Base-by-base conservation (phyloP, 2,329 filamentous ascomycete species). In the Paramyrothecium roridum region DNA sequence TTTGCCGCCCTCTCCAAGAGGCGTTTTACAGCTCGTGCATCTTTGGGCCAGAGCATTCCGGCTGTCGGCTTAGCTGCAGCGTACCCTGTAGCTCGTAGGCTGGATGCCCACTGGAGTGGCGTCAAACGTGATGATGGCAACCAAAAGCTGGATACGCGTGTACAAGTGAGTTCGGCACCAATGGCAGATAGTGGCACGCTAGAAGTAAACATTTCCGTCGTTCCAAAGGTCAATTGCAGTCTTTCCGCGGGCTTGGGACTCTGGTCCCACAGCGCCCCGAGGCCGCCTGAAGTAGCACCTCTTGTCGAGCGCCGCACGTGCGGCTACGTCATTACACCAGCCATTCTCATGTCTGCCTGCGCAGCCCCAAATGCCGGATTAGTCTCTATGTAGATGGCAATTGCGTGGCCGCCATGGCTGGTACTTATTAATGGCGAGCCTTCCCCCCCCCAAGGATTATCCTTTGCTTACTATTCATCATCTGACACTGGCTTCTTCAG, bases 261-360 rank as follows among this genome's bases (percentile, higher is more conserved):
- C 13, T 10, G 33, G 37, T 43, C 37, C 12, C 37, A 43, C 37
- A 16, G 37, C 13, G 12, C 16, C 37, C 37, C 13, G 4, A 13
- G 13, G 10, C 10, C 37, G 37, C 37, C 37, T 43, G 10, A 30
- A 10, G 26, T 30, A 43, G 37, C 7, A 43, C 37, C 4, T 43
- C 21, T 20, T 20, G 21, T n/a, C n/a, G 50, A 17, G 10, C 33
- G 33, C 50, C 3, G 50, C 50, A 52, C 16, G 48, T 23, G 51
- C 10, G 16, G 37, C 50, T 60, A 61, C 59, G 59, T 61, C 59
- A 61, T 61, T 52, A 54, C 59, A 60, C 56, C 54, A 22, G 37
- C 54, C 48, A 26, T 16, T 46, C 51, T 52, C 30, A 48, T 26
- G 22, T 37, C 37, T 30, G 37, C 37, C 37, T 43, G 37, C 48